Percentiles rank a stretch among this genome's conserved stretches.
These are phyloP conservation scores for Nakazawaea molendinolei DNA, from an alignment of 805 yeast genomes.

Conservation along the genomic window DNA sequence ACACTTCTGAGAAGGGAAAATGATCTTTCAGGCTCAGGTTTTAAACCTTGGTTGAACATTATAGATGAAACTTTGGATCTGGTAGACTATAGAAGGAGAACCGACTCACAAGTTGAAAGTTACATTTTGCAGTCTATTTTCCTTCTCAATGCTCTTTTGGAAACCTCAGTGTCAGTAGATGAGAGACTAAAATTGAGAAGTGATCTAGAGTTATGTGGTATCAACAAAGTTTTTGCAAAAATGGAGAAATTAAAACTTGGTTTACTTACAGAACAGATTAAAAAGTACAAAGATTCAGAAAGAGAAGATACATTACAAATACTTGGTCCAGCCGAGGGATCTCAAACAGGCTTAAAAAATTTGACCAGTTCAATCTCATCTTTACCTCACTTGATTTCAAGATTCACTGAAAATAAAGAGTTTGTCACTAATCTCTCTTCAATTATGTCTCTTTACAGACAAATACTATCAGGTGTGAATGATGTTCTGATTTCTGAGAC, in stretches of 20 bases:
- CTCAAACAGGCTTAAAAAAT: no score
- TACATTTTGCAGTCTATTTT: slow-evolving; percentile 67
- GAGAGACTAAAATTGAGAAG: slow-evolving; percentile 1
- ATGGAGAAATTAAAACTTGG: slow-evolving; percentile 50
- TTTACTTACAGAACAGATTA: slow-evolving; percentile 58
- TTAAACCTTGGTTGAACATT: slow-evolving; percentile 65
- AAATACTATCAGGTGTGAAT: neutral
- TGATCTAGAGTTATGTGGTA: slow-evolving; percentile 1
- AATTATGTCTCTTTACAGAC: neutral
- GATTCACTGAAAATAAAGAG: neutral
- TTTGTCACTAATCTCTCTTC: neutral
- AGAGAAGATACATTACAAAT: slow-evolving; percentile 30
- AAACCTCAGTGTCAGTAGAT: slow-evolving; percentile 39
- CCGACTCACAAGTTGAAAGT: slow-evolving; percentile 3
- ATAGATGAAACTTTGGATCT: slow-evolving; percentile 58
- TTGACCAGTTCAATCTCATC: neutral
- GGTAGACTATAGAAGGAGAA: neutral
- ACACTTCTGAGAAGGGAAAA: slow-evolving; percentile 25
- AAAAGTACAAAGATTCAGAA: slow-evolving; percentile 49
- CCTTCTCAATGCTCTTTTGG: slow-evolving; percentile 48
- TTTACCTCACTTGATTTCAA: neutral
- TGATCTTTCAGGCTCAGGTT: slow-evolving; percentile 33
- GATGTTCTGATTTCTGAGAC: neutral
- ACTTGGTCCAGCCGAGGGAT: no score
- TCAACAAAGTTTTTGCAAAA: slow-evolving; percentile 31